A percentile compares a stretch with the other conserved stretches of the same genome.
Conservation (phyloP, 768 basidiomycete genomes). For the Macrolepiota fuliginosa region DNA sequence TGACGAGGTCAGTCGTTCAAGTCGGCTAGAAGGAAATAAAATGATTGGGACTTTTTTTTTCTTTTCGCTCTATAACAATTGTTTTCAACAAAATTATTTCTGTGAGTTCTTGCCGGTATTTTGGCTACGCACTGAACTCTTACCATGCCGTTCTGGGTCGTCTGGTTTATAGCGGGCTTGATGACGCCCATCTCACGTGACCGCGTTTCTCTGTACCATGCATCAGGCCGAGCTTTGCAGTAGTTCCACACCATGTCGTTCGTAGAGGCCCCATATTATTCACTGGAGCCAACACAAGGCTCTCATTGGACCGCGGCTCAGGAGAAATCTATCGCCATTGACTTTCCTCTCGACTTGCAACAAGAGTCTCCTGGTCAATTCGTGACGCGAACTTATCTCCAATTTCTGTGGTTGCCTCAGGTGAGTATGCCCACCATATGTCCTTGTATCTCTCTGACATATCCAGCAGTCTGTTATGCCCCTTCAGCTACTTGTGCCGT, state of each 20-base stretch:
- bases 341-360: slow-evolving; percentile 51
- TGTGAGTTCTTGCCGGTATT: too few relatives aligned
- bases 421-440: slow-evolving; percentile 30
- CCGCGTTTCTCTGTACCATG: not conserved
- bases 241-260: not conserved
- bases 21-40: slow-evolving; percentile 33
- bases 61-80: too few relatives aligned
- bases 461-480: slow-evolving; percentile 69
- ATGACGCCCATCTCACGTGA: not conserved
- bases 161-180: too few relatives aligned
- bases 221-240: not conserved
- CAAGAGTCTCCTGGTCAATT: slow-evolving; percentile 54
- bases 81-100: too few relatives aligned
- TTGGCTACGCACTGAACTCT: too few relatives aligned
- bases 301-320: slow-evolving; percentile 54
- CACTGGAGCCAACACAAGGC: not conserved
- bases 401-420: slow-evolving; percentile 78
- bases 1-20: slow-evolving; percentile 38
- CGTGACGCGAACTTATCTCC: slow-evolving; percentile 64
- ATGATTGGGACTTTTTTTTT: too few relatives aligned
- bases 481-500: slow-evolving; percentile 51
- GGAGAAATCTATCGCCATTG: slow-evolving; percentile 53
- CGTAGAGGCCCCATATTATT: not conserved
- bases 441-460: not conserved
- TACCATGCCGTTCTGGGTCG: too few relatives aligned